Evolutionary conservation across 345 rosid species (phyloP).

Genomic region (Noccaea caerulescens): DNA sequence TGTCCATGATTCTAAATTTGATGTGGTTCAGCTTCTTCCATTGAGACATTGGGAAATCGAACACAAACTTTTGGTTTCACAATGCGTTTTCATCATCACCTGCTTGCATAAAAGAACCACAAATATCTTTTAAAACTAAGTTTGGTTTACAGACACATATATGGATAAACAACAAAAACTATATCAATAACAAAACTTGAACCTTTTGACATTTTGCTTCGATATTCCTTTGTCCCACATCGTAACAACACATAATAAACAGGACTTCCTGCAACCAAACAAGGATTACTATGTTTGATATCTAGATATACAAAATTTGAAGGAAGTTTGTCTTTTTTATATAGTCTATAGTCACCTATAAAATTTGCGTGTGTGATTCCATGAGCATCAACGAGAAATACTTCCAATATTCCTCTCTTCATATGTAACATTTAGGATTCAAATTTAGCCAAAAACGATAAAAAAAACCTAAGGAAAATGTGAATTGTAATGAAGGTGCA

Average conservation of each 20-base stretch:
- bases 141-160: neutral
- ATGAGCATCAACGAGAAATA: conserved; percentile 75
- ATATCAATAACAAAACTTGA: conserved; percentile 16
- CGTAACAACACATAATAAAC: conserved; percentile 61
- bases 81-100: conserved; percentile 56
- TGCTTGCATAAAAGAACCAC: conserved; percentile 34
- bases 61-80: conserved; percentile 89
- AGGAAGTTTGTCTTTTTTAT: neutral
- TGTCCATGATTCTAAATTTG: conserved; percentile 72
- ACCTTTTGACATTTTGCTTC: conserved; percentile 79
- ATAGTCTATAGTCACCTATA: conserved; percentile 54
- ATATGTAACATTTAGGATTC: conserved; percentile 32
- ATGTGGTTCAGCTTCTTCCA: conserved; percentile 62
- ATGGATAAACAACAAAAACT: neutral
- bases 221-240: conserved; percentile 65
- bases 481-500: neutral
- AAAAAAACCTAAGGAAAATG: neutral
- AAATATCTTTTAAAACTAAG: neutral
- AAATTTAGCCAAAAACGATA: neutral
- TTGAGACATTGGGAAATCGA: conserved; percentile 54
- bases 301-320: neutral
- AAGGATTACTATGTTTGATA: neutral
- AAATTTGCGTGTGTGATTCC: conserved; percentile 75
- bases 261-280: conserved; percentile 56
- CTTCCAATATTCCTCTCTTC: conserved; percentile 73